Evolutionary conservation across 805 yeast species (phyloP).

Genomic region (Phaffomyces opuntiae): DNA sequence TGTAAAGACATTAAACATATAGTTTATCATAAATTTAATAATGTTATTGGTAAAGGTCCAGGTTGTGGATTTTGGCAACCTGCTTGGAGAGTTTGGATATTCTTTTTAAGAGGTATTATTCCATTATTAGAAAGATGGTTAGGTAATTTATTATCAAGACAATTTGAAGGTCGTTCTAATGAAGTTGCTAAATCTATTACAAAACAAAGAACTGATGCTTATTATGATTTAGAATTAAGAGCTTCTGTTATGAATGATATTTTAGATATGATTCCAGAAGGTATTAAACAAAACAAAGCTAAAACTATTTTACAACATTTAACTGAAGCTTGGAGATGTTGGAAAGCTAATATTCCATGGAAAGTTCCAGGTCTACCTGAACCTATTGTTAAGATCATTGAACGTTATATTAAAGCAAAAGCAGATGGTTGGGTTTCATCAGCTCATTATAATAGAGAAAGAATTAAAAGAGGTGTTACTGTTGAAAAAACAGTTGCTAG

Average conservation of each 20-base stretch:
- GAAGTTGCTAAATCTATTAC: conserved; percentile 92
- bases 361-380: conserved; percentile 93
- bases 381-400: conserved; percentile 80
- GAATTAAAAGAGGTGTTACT: conserved; percentile 82
- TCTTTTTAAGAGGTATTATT: conserved; percentile 82
- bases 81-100: conserved; percentile 95
- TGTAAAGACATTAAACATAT: conserved; percentile 94
- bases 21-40: conserved; percentile 77
- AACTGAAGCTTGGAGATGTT: conserved; percentile 98
- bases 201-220: conserved; percentile 91
- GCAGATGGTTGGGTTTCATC: conserved; percentile 96
- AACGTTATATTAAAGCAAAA: conserved; percentile 86
- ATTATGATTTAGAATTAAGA: conserved; percentile 86
- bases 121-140: conserved; percentile 94
- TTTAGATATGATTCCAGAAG: conserved; percentile 95
- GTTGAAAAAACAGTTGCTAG: conserved; percentile 92
- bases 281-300: conserved; percentile 79
- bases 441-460: conserved; percentile 86
- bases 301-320: conserved; percentile 86
- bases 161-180: conserved; percentile 92
- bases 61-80: conserved; percentile 99
- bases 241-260: conserved; percentile 95
- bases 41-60: conserved; percentile 91
- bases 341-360: conserved; percentile 99
- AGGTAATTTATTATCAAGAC: conserved; percentile 84